Base-by-base conservation (phyloP, 192 early-diverging fungal genomes). In the Gonapodya sp. region DNA sequence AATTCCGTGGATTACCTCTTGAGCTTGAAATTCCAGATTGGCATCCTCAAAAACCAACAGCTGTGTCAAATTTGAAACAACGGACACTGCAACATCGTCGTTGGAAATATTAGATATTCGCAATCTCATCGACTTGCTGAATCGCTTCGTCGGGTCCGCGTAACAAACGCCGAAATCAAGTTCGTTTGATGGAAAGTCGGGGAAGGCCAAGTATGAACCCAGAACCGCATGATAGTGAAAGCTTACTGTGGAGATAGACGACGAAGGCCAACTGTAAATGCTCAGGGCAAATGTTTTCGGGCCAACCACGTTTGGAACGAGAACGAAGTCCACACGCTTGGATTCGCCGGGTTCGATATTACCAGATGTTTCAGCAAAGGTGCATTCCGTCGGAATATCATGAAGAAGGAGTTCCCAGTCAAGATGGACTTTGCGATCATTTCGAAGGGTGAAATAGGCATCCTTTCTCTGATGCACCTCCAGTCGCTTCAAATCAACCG, bases 111-210 rank as follows among this genome's bases (percentile, higher is more conserved):
- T 96, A 46, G 93, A 87, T 0, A 95, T 86, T 14, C 89, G 80
- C 32, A 95, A 84, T 18, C 93, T 89, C 0, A 91, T 87, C 0
- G 95, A 89, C 79, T 91, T 91, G 1, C 94, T 93, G 80, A 89
- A 96, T 83, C 92, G 94, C 24, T 88, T 87, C 0, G 89, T 86
- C 0, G 90, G 86, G 81, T 95, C 93, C 0, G 95, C 89, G 82
- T 95, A 96, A 73, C 94, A 96, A 73, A 91, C 90, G 0, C 94
- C 94, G 35, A 96, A 88, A 83, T 96, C 93, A 36, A 96, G 80
- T 34, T 93, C 90, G 36, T 81, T 83, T 35, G 85, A 81, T 34
- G 84, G 81, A 30, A 89, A 88, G 36, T 92, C 88, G 31, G 85
- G 86, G 36, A 93, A 82, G 0, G 86, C 85, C 46, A 64, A 64